These are phyloP conservation scores for Alternaria sp. DNA, from an alignment of 2,329 filamentous ascomycete species.

Conservation along the genomic window DNA sequence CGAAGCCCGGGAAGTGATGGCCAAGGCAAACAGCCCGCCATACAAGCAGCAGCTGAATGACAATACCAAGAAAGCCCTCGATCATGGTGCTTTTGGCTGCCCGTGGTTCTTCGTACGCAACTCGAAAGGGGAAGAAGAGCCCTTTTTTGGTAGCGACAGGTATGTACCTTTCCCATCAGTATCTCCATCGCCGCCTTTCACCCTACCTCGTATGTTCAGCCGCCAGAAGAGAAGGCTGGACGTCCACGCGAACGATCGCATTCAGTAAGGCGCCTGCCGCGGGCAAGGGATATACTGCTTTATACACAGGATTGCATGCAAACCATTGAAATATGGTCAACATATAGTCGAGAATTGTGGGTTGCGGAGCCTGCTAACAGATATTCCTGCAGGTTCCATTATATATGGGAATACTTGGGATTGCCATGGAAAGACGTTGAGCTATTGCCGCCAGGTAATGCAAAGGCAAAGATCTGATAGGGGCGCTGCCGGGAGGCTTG, in stretches of 20 bases:
- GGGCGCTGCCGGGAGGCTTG: background rate
- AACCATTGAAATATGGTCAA: conserved; percentile 29
- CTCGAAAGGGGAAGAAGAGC: conserved; percentile 65
- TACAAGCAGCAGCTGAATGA: conserved; percentile 64
- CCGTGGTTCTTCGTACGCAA: conserved; percentile 78
- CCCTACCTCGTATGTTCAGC: background rate
- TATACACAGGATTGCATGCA: conserved; percentile 15
- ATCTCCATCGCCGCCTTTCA: background rate
- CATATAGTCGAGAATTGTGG: conserved; percentile 3
- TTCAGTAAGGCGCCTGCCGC: conserved; percentile 22
- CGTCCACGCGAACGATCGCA: conserved; percentile 10
- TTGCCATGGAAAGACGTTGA: conserved; percentile 66
- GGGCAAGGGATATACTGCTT: conserved; percentile 10
- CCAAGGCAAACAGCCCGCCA: conserved; percentile 60
- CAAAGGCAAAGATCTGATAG: conserved; percentile 45
- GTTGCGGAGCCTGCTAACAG: conserved; percentile 23
- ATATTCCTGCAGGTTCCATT: conserved; percentile 64
- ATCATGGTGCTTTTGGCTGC: conserved; percentile 75
- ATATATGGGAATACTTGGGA: conserved; percentile 72
- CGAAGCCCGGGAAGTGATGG: conserved; percentile 66
- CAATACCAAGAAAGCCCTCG: conserved; percentile 68
- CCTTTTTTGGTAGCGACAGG: conserved; percentile 81
- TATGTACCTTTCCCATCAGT: conserved; percentile 38
- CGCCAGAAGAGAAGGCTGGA: background rate
- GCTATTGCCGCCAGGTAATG: conserved; percentile 48